Conservation (phyloP, 2,329 filamentous ascomycete species). For the Drechslera avenae region DNA sequence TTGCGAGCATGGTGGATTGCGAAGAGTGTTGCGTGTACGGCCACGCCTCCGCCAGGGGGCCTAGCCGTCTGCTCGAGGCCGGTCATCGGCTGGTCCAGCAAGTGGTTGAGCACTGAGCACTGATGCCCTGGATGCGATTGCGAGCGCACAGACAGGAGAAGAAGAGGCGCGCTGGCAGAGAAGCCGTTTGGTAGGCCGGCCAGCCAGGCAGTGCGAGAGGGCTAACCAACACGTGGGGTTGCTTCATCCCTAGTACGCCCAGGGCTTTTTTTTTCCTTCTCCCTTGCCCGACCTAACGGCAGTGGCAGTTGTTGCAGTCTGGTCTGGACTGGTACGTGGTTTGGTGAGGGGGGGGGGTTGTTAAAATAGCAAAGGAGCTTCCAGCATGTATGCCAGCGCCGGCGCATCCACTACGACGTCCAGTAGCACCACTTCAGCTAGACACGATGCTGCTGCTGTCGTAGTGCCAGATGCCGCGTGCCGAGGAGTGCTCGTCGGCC, state of each 20-base stretch:
- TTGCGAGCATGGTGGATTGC: background rate
- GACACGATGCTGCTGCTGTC: too few species aligned
- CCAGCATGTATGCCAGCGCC: too few species aligned
- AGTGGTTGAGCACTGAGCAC: too few species aligned
- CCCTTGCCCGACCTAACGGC: background rate
- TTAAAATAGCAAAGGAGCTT: too few species aligned
- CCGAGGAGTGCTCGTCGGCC: slow-evolving; percentile 11
- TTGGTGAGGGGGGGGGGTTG: too few species aligned
- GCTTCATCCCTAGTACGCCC: slow-evolving; percentile 14
- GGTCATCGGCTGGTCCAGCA: too few species aligned
- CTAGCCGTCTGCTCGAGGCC: background rate
- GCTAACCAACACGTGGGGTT: slow-evolving; percentile 30
- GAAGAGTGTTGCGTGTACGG: slow-evolving; percentile 1
- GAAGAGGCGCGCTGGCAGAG: slow-evolving; percentile 1
- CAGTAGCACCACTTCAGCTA: too few species aligned
- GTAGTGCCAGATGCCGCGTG: slow-evolving; percentile 1
- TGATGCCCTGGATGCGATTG: slow-evolving; percentile 1
- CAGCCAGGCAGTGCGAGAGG: background rate
- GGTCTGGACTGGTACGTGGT: too few species aligned
- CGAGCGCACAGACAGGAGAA: slow-evolving; percentile 1
- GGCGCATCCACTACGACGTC: too few species aligned
- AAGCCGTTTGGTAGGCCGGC: background rate
- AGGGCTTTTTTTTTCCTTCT: background rate
- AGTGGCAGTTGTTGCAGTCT: slow-evolving; percentile 2
- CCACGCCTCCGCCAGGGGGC: background rate